Evolutionary conservation across 2,329 filamentous ascomycete genomes (phyloP).

Genomic region (Colletotrichum camelliae): DNA sequence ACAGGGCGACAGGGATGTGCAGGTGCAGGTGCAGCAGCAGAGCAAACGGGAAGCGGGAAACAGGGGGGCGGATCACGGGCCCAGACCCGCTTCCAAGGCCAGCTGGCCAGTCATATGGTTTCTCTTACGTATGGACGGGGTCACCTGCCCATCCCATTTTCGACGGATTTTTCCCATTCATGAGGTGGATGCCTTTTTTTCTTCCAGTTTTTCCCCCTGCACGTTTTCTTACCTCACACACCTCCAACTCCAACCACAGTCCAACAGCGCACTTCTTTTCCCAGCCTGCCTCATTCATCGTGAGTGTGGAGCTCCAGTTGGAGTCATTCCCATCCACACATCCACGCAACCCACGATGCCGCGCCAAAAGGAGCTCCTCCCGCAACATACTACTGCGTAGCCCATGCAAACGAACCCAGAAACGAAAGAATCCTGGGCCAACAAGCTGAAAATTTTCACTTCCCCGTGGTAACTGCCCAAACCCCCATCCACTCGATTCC

Average conservation of each 20-base stretch:
- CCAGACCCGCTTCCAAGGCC: constrained; percentile 14
- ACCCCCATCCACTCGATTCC: neutral
- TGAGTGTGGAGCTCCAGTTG: neutral
- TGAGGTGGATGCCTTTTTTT: neutral
- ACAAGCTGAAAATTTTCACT: neutral
- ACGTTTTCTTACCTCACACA: neutral
- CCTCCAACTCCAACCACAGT: neutral
- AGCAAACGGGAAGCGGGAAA: constrained; percentile 8
- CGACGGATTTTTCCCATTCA: neutral
- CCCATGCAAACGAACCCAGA: neutral
- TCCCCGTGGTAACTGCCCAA: neutral
- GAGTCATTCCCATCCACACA: neutral
- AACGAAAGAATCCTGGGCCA: neutral
- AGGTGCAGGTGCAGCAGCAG: neutral
- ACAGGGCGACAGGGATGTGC: neutral
- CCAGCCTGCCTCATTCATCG: neutral
- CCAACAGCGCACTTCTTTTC: neutral
- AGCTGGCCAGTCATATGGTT: neutral
- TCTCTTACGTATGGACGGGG: constrained; percentile 12
- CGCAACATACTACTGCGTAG: neutral
- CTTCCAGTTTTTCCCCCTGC: neutral
- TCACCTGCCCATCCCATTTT: constrained; percentile 7
- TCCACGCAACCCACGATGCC: neutral
- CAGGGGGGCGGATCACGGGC: neutral
- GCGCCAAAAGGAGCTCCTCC: neutral